These are phyloP conservation scores for Salvia splendens DNA, from an alignment of 257 asterid species.

Conservation along the genomic window DNA sequence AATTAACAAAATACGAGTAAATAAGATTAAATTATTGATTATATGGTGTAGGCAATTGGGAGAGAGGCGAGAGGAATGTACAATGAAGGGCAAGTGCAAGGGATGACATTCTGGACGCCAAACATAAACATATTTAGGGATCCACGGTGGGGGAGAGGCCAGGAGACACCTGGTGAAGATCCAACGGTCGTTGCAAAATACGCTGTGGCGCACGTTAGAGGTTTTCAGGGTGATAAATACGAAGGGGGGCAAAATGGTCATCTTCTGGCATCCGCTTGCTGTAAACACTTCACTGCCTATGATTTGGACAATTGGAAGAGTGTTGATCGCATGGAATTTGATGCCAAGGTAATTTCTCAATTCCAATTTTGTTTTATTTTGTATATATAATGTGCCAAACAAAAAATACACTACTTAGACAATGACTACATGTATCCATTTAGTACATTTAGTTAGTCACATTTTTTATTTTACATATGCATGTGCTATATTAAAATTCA, in stretches of 20 bases:
- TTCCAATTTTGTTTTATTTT: not conserved
- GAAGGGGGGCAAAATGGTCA: conserved; percentile 47
- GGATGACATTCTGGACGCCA: conserved; percentile 92
- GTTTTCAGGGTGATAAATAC: conserved; percentile 67
- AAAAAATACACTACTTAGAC: too few relatives aligned
- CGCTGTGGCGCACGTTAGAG: conserved; percentile 69
- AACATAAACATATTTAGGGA: conserved; percentile 78
- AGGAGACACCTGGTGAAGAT: conserved; percentile 89
- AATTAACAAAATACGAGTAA: not conserved
- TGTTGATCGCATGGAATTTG: conserved; percentile 38
- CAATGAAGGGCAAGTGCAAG: conserved; percentile 74
- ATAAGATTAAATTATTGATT: not conserved
- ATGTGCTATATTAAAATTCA: too few relatives aligned
- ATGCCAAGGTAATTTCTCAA: conserved; percentile 47
- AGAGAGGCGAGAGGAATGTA: conserved; percentile 73
- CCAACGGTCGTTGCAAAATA: conserved; percentile 58
- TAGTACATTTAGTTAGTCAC: too few relatives aligned
- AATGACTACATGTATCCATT: too few relatives aligned
- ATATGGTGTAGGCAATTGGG: conserved; percentile 51
- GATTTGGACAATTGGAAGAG: conserved; percentile 77
- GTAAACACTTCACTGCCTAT: conserved; percentile 87
- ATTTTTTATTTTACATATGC: too few relatives aligned
- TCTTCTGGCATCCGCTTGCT: conserved; percentile 80
- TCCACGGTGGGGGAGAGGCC: conserved; percentile 94
- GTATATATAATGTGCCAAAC: too few relatives aligned